phyloP scores from a whole-genome alignment of 1,139 yeast genomes.

The Candida sp. region DNA sequence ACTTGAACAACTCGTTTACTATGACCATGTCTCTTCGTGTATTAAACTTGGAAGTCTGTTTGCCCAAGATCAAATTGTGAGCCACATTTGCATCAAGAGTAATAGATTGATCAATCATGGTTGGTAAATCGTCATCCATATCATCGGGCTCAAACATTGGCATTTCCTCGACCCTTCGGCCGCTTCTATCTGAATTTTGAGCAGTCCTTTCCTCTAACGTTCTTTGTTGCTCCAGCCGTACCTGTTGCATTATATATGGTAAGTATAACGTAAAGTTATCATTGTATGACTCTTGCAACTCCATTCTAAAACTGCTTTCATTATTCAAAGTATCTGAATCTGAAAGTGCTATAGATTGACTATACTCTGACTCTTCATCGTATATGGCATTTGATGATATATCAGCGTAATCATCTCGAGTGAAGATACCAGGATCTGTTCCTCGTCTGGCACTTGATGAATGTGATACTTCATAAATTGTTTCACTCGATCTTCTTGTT shows the following conservation, averaged over 20 bases:
- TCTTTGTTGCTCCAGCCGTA: slow-evolving; percentile 11
- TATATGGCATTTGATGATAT: neutral
- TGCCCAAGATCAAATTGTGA: slow-evolving; percentile 11
- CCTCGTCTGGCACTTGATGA: too few relatives aligned
- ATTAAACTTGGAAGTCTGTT: slow-evolving; percentile 16
- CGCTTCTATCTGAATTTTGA: neutral
- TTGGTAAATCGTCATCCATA: slow-evolving; percentile 19
- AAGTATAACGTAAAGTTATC: slow-evolving; percentile 37
- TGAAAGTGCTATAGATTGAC: slow-evolving; percentile 14
- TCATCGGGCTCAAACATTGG: slow-evolving; percentile 7
- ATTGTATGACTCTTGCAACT: slow-evolving; percentile 31
- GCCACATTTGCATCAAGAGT: slow-evolving; percentile 5
- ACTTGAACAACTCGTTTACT: slow-evolving; percentile 32
- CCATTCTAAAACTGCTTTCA: slow-evolving; percentile 19
- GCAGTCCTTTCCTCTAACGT: neutral
- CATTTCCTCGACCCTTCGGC: neutral
- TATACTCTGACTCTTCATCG: slow-evolving; percentile 1
- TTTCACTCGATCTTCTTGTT: too few relatives aligned
- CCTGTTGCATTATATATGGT: slow-evolving; percentile 32
- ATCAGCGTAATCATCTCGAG: neutral
- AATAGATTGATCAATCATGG: slow-evolving; percentile 18
- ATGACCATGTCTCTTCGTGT: slow-evolving; percentile 27
- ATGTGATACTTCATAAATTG: too few relatives aligned
- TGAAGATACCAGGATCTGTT: neutral
- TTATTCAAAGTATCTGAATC: slow-evolving; percentile 22